Conservation (phyloP, 352 stramenopile species). For the Phytophthora fragariaefolia region DNA sequence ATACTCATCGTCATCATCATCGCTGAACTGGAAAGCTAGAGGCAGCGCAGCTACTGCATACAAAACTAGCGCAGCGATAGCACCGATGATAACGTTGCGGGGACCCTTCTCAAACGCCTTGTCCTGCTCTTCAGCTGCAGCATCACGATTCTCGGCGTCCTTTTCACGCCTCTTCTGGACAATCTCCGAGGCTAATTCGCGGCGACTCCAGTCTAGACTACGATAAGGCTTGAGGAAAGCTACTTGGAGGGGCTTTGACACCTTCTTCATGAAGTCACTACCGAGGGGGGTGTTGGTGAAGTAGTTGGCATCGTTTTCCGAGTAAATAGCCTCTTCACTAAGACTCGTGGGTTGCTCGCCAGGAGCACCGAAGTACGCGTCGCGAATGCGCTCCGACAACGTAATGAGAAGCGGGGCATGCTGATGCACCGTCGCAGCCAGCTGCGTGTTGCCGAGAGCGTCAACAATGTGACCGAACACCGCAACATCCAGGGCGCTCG, state of each 20-base stretch:
- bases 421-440: slow-evolving; percentile 73
- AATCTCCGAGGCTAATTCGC: slow-evolving; percentile 66
- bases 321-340: slow-evolving; percentile 52
- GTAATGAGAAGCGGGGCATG: slow-evolving; percentile 76
- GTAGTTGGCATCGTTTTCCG: slow-evolving; percentile 80
- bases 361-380: slow-evolving; percentile 68
- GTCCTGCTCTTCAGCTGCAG: slow-evolving; percentile 28
- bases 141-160: slow-evolving; percentile 24
- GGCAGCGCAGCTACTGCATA: slow-evolving; percentile 77
- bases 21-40: slow-evolving; percentile 57
- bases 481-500: slow-evolving; percentile 76
- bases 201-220: slow-evolving; percentile 85
- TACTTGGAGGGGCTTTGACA: slow-evolving; percentile 59
- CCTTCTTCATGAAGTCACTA: slow-evolving; percentile 75
- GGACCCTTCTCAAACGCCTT: slow-evolving; percentile 76
- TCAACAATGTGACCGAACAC: slow-evolving; percentile 89
- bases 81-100: slow-evolving; percentile 84
- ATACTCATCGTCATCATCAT: slow-evolving; percentile 51
- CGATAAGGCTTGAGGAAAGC: slow-evolving; percentile 82
- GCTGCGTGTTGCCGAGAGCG: slow-evolving; percentile 73
- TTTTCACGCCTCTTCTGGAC: slow-evolving; percentile 55
- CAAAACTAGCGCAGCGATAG: slow-evolving; percentile 68
- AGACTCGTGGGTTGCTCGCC: slow-evolving; percentile 49
- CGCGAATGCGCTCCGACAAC: slow-evolving; percentile 75
- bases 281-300: slow-evolving; percentile 51